These are phyloP conservation scores for Colletotrichum shisoi DNA, from an alignment of 2,329 filamentous ascomycete genomes.

Conservation along the genomic window DNA sequence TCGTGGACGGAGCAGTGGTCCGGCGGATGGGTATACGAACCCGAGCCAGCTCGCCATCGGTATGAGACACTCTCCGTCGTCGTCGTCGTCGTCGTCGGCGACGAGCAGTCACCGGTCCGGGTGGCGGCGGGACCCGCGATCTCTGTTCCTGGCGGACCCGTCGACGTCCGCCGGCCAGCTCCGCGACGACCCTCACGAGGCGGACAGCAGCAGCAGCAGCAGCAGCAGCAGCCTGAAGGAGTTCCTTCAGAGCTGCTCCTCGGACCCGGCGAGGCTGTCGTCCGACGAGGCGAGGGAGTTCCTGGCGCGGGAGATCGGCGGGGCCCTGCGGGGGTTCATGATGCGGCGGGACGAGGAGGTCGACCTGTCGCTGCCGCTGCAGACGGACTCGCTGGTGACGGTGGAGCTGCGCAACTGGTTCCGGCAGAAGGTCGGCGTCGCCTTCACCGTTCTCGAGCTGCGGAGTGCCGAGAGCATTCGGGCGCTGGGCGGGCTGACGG, in stretches of 20 bases:
- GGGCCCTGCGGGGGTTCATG: slow-evolving; percentile 29
- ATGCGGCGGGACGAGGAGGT: slow-evolving; percentile 36
- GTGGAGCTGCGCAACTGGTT: slow-evolving; percentile 43
- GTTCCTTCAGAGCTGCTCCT: slow-evolving; percentile 12
- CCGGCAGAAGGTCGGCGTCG: slow-evolving; percentile 38
- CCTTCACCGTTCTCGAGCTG: slow-evolving; percentile 25
- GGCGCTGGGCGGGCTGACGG: neutral
- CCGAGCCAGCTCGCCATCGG: slow-evolving; percentile 39
- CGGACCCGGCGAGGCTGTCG: slow-evolving; percentile 6
- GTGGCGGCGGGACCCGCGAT: slow-evolving; percentile 42
- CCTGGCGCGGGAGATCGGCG: slow-evolving; percentile 25
- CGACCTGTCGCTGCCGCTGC: slow-evolving; percentile 19
- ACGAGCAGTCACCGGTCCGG: slow-evolving; percentile 15
- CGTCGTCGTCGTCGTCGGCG: no score
- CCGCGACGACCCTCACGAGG: neutral
- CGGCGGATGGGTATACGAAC: slow-evolving; percentile 24
- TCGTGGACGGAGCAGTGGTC: no score
- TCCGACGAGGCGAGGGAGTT: slow-evolving; percentile 15
- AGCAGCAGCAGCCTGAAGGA: slow-evolving; percentile 5
- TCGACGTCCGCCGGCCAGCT: slow-evolving; percentile 22
- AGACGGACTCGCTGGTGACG: slow-evolving; percentile 42
- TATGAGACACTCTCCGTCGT: slow-evolving; percentile 32
- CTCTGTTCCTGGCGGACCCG: slow-evolving; percentile 36
- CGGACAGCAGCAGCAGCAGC: neutral
- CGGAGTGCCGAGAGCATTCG: slow-evolving; percentile 23